A percentile compares a stretch with the other conserved stretches of the same genome.
Conservation (phyloP, 2,329 filamentous ascomycete species). For the Verticillium zaregamsianum region DNA sequence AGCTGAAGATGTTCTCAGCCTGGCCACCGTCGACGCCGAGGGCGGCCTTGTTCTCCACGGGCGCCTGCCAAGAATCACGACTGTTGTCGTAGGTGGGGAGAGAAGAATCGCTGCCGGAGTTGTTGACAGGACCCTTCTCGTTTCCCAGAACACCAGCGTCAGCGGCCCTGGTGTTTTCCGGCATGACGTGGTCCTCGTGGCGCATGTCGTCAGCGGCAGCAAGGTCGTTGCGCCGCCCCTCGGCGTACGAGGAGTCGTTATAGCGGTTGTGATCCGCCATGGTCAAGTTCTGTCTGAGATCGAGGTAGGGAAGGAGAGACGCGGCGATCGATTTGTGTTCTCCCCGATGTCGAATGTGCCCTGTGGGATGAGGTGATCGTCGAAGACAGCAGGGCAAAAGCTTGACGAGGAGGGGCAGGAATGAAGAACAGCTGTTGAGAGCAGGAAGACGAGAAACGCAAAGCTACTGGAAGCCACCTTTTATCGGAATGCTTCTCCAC, state of each 20-base stretch:
- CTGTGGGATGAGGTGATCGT: neutral
- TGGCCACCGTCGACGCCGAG: neutral
- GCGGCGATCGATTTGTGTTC: neutral
- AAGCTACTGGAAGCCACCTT: neutral
- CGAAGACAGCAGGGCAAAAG: neutral
- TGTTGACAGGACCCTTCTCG: neutral
- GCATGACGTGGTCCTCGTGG: neutral
- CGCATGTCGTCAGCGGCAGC: neutral
- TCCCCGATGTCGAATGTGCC: neutral
- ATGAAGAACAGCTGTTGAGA: neutral
- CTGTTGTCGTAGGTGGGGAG: neutral
- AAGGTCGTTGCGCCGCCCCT: neutral
- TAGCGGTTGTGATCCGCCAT: neutral
- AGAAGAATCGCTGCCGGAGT: neutral
- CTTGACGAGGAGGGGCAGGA: neutral
- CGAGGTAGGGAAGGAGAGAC: neutral
- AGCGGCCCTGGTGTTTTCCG: neutral
- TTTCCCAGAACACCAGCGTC: neutral
- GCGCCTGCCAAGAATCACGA: neutral
- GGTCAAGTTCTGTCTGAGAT: neutral
- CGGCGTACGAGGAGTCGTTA: neutral
- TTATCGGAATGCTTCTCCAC: neutral
- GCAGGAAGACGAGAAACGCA: neutral
- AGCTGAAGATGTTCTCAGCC: constrained; percentile 20
- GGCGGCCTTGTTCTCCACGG: neutral